Evolutionary conservation across 495 filamentous ascomycete species (phyloP).

Genomic region (Daldinia vernicosa): DNA sequence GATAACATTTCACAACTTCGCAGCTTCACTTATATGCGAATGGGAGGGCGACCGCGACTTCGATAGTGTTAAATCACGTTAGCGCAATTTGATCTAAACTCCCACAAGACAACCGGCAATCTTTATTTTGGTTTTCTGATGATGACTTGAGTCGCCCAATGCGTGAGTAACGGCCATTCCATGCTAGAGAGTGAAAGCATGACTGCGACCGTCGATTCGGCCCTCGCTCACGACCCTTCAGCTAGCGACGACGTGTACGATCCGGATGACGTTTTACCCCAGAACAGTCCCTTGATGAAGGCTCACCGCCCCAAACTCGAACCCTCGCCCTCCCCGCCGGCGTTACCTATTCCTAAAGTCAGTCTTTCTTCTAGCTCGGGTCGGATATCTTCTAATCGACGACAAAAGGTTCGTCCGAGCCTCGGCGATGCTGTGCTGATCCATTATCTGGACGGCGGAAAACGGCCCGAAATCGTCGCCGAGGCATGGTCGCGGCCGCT

Average conservation of each 20-base stretch:
- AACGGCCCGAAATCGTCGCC: constrained; percentile 56
- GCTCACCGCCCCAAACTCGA: constrained; percentile 52
- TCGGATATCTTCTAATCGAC: constrained; percentile 54
- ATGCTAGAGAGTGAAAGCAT: constrained; percentile 54
- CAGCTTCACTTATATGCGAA: constrained; percentile 22
- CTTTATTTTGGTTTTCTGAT: constrained; percentile 33
- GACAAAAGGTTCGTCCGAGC: constrained; percentile 51
- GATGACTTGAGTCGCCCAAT: constrained; percentile 47
- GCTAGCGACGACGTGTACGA: constrained; percentile 56
- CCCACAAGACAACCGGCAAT: constrained; percentile 20
- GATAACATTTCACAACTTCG: constrained; percentile 26
- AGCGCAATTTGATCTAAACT: constrained; percentile 33
- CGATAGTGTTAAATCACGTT: constrained; percentile 32
- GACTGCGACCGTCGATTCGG: constrained; percentile 53
- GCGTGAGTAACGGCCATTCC: constrained; percentile 47
- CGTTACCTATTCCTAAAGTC: constrained; percentile 47
- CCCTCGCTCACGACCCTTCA: constrained; percentile 51
- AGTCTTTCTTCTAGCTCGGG: constrained; percentile 51
- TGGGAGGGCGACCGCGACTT: constrained; percentile 31
- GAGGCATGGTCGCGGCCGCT: constrained; percentile 50
- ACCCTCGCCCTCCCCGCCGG: constrained; percentile 51
- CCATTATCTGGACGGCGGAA: constrained; percentile 59
- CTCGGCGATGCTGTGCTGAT: constrained; percentile 66
- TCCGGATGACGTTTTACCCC: constrained; percentile 55
- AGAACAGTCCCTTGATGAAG: constrained; percentile 55